A percentile compares a stretch with the other conserved stretches of the same genome.
phyloP scores from a whole-genome alignment of 2,329 filamentous ascomycete species.

The Phyllosticta citribraziliensis region DNA sequence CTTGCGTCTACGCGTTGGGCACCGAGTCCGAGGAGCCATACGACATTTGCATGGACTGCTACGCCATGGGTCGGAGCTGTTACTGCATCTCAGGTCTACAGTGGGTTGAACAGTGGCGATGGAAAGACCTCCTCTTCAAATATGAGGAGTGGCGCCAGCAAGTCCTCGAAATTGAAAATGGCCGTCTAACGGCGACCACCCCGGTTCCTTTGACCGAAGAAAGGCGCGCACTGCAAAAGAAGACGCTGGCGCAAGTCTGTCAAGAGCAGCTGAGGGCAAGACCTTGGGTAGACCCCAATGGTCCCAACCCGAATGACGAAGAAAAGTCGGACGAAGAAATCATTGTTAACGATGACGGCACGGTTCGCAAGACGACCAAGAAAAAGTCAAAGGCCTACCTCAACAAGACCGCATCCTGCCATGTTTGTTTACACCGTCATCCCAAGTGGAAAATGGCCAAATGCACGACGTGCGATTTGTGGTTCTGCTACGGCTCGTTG shows the following conservation, averaged over 20 bases:
- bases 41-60: slow-evolving; percentile 97
- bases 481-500: slow-evolving; percentile 87
- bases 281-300: slow-evolving; percentile 74
- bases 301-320: slow-evolving; percentile 40
- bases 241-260: slow-evolving; percentile 83
- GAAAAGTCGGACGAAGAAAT: slow-evolving; percentile 41
- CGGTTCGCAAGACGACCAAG: slow-evolving; percentile 55
- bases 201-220: slow-evolving; percentile 64
- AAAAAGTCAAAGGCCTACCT: slow-evolving; percentile 42
- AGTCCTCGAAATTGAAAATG: slow-evolving; percentile 64
- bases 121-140: slow-evolving; percentile 64
- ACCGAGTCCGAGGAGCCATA: slow-evolving; percentile 75
- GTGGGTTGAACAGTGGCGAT: slow-evolving; percentile 91
- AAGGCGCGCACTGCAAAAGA: slow-evolving; percentile 56
- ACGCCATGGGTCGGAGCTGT: slow-evolving; percentile 92
- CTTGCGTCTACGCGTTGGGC: slow-evolving; percentile 59
- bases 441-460: slow-evolving; percentile 75
- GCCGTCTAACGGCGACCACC: slow-evolving; percentile 53
- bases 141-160: slow-evolving; percentile 77
- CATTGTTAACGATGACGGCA: slow-evolving; percentile 55
- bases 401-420: slow-evolving; percentile 52
- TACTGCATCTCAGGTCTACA: slow-evolving; percentile 73
- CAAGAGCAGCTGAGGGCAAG: slow-evolving; percentile 74
- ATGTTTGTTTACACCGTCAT: slow-evolving; percentile 74
- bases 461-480: slow-evolving; percentile 65